These are phyloP conservation scores for Tricholoma flavovirens DNA, from an alignment of 768 basidiomycete species.

Conservation along the genomic window DNA sequence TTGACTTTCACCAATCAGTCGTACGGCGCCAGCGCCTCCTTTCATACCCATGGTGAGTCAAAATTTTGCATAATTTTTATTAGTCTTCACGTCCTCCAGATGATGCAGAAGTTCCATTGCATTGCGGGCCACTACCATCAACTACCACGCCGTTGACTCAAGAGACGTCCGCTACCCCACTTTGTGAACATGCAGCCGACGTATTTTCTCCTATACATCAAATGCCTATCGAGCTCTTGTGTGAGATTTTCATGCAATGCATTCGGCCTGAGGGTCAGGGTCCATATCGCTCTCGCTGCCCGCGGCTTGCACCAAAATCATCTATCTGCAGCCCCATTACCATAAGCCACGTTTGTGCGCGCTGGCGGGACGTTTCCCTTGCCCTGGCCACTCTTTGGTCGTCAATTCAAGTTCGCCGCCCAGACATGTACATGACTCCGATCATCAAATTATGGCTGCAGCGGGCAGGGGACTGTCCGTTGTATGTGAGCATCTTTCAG, in stretches of 20 bases:
- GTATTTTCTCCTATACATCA: background rate
- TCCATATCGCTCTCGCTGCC: background rate
- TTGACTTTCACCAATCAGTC: background rate
- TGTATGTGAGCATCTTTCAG: background rate
- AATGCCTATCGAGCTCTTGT: background rate
- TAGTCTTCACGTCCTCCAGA: background rate
- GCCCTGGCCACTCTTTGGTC: conserved; percentile 1
- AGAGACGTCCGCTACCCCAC: background rate
- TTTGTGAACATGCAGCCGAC: background rate
- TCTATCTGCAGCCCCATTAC: background rate
- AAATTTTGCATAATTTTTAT: background rate
- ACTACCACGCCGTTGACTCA: background rate
- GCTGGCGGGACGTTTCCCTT: background rate
- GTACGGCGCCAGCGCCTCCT: background rate
- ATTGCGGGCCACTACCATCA: background rate
- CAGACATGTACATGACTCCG: background rate
- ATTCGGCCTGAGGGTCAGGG: background rate
- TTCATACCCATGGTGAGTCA: background rate
- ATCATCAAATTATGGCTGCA: background rate
- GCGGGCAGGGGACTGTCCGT: background rate
- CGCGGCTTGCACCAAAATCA: background rate
- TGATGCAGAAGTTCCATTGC: background rate
- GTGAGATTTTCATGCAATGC: background rate
- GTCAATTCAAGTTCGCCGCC: background rate
- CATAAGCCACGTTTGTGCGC: background rate